Evolutionary conservation across 108 stramenopile genomes (phyloP).

Genomic region (Skeletonema grethae): DNA sequence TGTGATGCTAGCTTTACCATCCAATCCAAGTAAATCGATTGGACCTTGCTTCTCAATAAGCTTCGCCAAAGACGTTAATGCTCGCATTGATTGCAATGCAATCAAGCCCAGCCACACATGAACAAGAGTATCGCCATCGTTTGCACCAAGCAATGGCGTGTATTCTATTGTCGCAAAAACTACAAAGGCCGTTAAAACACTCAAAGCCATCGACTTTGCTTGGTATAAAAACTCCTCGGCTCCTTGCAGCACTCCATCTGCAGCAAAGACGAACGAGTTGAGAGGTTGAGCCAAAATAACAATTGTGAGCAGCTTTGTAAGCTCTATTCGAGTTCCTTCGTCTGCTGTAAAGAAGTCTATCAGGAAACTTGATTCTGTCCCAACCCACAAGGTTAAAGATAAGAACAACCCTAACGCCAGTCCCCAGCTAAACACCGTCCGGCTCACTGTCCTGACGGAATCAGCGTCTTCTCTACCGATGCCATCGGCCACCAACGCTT

Average conservation of each 20-base stretch:
- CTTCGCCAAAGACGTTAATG: constrained; percentile 75
- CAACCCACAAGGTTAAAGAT: constrained; percentile 54
- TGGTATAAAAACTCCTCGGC: constrained; percentile 83
- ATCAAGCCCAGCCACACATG: constrained; percentile 82
- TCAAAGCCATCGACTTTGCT: constrained; percentile 80
- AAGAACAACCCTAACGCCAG: constrained; percentile 59
- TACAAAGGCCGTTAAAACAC: constrained; percentile 56
- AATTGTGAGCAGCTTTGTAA: constrained; percentile 64
- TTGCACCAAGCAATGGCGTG: constrained; percentile 19
- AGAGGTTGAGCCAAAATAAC: constrained; percentile 82
- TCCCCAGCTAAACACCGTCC: constrained; percentile 77
- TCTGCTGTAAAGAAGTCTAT: constrained; percentile 72
- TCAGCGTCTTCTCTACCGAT: constrained; percentile 59
- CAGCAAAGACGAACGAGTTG: constrained; percentile 85
- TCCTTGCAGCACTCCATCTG: constrained; percentile 88
- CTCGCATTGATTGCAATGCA: constrained; percentile 75
- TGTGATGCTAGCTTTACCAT: constrained; percentile 8
- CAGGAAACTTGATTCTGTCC: constrained; percentile 62
- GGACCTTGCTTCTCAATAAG: constrained; percentile 71
- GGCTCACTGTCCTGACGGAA: constrained; percentile 51
- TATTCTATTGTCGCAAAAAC: constrained; percentile 56
- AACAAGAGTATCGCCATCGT: constrained; percentile 57
- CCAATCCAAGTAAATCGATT: constrained; percentile 57
- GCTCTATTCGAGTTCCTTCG: constrained; percentile 56
- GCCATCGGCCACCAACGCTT: constrained; percentile 83